phyloP scores from a whole-genome alignment of 192 early-diverging fungal species.

The Coemansia sp. region DNA sequence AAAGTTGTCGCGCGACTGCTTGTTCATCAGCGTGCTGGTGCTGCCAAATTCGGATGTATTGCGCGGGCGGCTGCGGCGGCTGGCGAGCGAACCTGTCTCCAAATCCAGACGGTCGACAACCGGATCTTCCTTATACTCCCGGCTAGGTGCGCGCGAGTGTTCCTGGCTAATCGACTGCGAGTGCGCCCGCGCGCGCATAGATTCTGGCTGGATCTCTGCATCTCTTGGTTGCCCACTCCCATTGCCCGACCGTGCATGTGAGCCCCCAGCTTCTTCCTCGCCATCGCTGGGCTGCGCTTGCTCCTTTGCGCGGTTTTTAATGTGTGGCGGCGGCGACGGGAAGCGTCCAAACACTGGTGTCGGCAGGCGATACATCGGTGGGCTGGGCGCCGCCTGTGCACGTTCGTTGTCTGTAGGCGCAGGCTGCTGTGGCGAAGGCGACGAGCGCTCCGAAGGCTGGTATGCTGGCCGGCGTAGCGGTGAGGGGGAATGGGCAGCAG shows the following conservation, averaged over 20 bases:
- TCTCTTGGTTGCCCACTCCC: not conserved
- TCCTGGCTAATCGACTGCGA: conserved; percentile 37
- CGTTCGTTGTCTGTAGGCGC: conserved; percentile 13
- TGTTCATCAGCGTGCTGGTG: conserved; percentile 48
- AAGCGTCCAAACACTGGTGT: conserved; percentile 53
- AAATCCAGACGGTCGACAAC: conserved; percentile 43
- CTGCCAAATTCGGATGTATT: conserved; percentile 48
- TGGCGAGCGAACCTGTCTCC: conserved; percentile 46
- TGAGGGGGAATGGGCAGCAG: conserved; percentile 21
- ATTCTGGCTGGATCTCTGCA: conserved; percentile 7
- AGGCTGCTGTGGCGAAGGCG: conserved; percentile 13
- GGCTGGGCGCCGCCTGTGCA: conserved; percentile 21
- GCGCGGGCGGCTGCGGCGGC: conserved; percentile 32
- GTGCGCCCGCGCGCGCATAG: conserved; percentile 29
- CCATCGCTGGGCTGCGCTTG: conserved; percentile 9
- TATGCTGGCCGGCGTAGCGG: conserved; percentile 34
- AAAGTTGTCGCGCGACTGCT: conserved; percentile 18
- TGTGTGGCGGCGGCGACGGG: conserved; percentile 49
- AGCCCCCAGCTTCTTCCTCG: not conserved
- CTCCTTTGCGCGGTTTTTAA: conserved; percentile 44
- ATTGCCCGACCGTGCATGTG: not conserved
- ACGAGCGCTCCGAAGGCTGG: conserved; percentile 31
- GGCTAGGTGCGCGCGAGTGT: not conserved
- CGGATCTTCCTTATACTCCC: conserved; percentile 31
- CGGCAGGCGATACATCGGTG: conserved; percentile 32